Evolutionary conservation across 2,329 filamentous ascomycete genomes (phyloP).

Genomic region (Ascosphaera aggregata): DNA sequence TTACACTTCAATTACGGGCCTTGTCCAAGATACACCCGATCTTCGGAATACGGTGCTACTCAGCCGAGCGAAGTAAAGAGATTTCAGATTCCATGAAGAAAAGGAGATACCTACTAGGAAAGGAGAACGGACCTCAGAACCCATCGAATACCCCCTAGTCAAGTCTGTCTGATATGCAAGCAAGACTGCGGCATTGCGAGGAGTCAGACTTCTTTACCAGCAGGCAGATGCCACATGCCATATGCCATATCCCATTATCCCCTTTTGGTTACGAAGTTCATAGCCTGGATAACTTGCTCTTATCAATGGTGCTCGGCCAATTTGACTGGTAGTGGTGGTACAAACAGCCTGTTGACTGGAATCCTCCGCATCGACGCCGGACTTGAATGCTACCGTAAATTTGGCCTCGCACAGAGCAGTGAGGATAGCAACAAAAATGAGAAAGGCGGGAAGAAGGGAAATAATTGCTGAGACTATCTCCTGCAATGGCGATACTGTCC

Average conservation of each 20-base stretch:
- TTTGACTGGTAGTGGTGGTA: not conserved
- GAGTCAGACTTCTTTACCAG: not conserved
- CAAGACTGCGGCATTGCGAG: not conserved
- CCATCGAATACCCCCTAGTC: too few species aligned
- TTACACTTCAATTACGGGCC: not conserved
- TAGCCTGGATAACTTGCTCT: too few species aligned
- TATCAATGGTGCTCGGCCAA: too few species aligned
- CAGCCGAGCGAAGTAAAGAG: too few species aligned
- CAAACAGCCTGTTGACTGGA: not conserved
- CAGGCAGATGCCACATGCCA: not conserved
- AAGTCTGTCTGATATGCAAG: too few species aligned
- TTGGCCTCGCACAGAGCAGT: not conserved
- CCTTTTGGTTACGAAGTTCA: not conserved
- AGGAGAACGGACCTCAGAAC: too few species aligned
- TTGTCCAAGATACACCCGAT: not conserved
- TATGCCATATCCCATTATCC: not conserved
- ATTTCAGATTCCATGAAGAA: too few species aligned
- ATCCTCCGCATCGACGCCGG: not conserved
- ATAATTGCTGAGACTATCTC: not conserved
- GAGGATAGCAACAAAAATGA: not conserved
- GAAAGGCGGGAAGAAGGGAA: too few species aligned
- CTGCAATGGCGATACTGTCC: not conserved
- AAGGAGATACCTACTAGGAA: too few species aligned
- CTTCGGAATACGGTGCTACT: too few species aligned
- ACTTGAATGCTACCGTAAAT: not conserved